Base-by-base conservation (phyloP, 192 early-diverging fungal species). In the Coemansia sp. region DNA sequence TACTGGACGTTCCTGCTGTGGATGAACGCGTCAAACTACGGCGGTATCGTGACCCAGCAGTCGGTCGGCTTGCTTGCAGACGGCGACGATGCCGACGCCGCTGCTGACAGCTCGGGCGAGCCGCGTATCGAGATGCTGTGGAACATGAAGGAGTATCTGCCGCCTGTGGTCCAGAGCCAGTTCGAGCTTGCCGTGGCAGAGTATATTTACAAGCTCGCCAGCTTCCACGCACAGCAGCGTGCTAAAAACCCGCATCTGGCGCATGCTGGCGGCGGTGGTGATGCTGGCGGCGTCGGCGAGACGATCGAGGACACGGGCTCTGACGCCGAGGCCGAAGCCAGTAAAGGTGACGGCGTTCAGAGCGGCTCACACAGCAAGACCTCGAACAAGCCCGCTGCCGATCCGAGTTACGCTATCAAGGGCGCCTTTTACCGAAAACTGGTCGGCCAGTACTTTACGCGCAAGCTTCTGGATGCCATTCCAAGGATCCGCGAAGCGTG, bases 1-100 rank as follows among this genome's bases (percentile, higher is more conserved):
- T 92, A 88, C 62, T 99, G 92, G 91, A 84, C 89, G 31, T 85
- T 89, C 40, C 58, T 96, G 62, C 45, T 96, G 40, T 99, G 97
- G 97, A 94, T 95, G 92, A 93, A 99, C 70, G 73, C 77, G 56
- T 85, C 86, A 63, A 99, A 99, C 76, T 94, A 87, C 72, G 95
- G 93, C 16, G 80, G 75, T 7, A 72, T 77, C 29, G 80, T 73
- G 7, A 64, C 63, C 3, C 75, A 70, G 56, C 62, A 40, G 52
- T 48, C 25, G 54, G 49, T 31, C 25, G 4, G 8, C 28, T 20
- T 28, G 5, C 7, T 28, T 28, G 54, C 18, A 3, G 22, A 28
- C 56, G 8, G 40, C 22, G 50, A 29, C 1, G 31, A 45, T 16
- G 14, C 0, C 5, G 42, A 3, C 12, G 42, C 10, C 14, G 70